Evolutionary conservation across 345 rosid genomes (phyloP).

Genomic region (Corymbia maculata): DNA sequence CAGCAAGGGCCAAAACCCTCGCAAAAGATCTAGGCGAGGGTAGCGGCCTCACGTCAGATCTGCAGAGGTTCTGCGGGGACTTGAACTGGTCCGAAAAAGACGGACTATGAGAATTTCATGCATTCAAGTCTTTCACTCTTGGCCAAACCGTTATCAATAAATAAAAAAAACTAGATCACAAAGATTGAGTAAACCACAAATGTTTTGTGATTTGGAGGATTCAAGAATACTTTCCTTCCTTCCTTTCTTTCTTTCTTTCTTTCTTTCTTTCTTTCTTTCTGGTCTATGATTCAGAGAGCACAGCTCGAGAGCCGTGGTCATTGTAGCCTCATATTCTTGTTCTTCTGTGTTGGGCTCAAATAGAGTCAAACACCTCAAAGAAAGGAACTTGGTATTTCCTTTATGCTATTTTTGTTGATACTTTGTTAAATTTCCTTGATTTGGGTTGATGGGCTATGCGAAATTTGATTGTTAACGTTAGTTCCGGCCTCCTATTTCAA

Average conservation of each 20-base stretch:
- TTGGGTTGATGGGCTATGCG: not conserved
- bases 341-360: not conserved
- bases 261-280: too few species aligned
- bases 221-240: too few species aligned
- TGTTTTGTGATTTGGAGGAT: not conserved
- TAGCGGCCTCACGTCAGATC: not conserved
- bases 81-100: not conserved
- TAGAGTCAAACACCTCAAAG: not conserved
- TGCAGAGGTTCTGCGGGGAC: not conserved
- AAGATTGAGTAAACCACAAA: not conserved
- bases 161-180: not conserved
- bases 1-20: not conserved
- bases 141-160: not conserved
- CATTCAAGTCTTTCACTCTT: too few species aligned
- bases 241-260: too few species aligned
- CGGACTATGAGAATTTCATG: not conserved
- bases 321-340: not conserved
- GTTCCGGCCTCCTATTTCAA: too few species aligned
- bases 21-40: not conserved
- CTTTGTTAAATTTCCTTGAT: too few species aligned
- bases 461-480: not conserved
- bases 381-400: not conserved
- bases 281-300: not conserved
- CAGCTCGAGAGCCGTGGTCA: not conserved
- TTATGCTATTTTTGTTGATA: not conserved